A percentile compares a stretch with the other conserved stretches of the same genome.
Evolutionary conservation across 1,139 yeast species (phyloP).

Genomic region (Geotrichum citri-aurantii): DNA sequence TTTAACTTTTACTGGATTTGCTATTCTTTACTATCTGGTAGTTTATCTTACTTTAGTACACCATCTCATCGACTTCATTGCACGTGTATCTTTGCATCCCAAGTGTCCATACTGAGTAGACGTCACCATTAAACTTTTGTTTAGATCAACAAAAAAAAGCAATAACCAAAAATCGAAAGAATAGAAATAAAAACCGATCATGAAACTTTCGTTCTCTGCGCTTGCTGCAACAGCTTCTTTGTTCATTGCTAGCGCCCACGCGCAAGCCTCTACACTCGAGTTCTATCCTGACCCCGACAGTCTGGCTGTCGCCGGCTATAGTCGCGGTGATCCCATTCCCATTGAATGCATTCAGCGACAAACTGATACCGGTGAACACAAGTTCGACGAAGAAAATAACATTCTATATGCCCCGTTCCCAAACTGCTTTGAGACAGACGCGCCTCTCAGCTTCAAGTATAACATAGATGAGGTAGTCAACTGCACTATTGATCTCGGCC

Average conservation of each 20-base stretch:
- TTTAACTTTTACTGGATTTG: no score
- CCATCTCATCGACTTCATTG: no score
- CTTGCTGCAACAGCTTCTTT: background rate
- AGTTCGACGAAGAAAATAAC: conserved; percentile 52
- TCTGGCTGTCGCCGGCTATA: conserved; percentile 28
- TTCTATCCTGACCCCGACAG: conserved; percentile 16
- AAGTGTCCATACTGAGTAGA: no score
- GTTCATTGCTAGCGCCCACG: background rate
- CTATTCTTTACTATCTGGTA: no score
- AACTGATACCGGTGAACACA: conserved; percentile 72
- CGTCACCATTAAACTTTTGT: no score
- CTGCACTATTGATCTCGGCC: conserved; percentile 61
- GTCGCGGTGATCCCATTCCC: conserved; percentile 43
- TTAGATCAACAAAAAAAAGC: no score
- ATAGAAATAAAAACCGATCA: background rate
- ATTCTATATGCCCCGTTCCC: conserved; percentile 59
- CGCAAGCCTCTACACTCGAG: conserved; percentile 10
- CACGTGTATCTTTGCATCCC: no score
- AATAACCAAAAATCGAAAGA: no score
- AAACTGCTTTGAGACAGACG: conserved; percentile 56
- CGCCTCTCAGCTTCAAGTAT: conserved; percentile 50
- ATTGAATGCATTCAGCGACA: conserved; percentile 62
- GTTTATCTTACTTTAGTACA: no score
- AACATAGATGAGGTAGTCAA: conserved; percentile 49
- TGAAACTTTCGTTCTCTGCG: background rate